Evolutionary conservation across 306 rosid species (phyloP).

Genomic region (Sicyos baderoa): DNA sequence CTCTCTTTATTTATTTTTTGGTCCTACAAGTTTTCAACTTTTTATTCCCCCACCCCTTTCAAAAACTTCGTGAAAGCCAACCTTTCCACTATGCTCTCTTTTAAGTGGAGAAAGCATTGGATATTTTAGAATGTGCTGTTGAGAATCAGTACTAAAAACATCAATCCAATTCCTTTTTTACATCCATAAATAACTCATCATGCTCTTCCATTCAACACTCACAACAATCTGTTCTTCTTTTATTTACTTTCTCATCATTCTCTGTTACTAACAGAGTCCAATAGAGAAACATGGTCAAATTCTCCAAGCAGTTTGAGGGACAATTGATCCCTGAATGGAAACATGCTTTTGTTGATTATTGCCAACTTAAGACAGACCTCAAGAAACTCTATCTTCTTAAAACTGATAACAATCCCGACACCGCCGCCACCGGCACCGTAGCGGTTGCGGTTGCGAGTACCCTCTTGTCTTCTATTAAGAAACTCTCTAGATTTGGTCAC

Average conservation of each 20-base stretch:
- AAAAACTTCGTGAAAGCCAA: conserved; percentile 44
- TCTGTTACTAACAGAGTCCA: neutral
- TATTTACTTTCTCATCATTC: neutral
- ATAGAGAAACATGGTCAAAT: conserved; percentile 57
- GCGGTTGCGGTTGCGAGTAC: conserved; percentile 30
- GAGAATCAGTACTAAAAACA: conserved; percentile 60
- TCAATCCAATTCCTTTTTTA: conserved; percentile 40
- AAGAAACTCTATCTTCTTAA: conserved; percentile 52
- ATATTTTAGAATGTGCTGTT: conserved; percentile 95
- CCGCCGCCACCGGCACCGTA: conserved; percentile 21
- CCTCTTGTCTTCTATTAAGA: conserved; percentile 47
- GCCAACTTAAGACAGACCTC: conserved; percentile 76
- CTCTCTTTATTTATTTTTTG: neutral
- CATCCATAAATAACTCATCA: conserved; percentile 53
- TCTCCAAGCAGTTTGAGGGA: conserved; percentile 85
- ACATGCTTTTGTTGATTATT: conserved; percentile 87
- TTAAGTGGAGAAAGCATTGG: conserved; percentile 76
- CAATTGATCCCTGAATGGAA: conserved; percentile 98
- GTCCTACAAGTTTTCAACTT: conserved; percentile 34
- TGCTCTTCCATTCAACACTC: conserved; percentile 52
- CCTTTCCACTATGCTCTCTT: conserved; percentile 28
- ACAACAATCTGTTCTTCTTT: conserved; percentile 18
- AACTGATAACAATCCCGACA: conserved; percentile 15
- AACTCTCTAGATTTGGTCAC: conserved; percentile 48
- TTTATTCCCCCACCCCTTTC: conserved; percentile 41